Percentiles rank a stretch among this genome's conserved stretches.
phyloP scores from a whole-genome alignment of 495 filamentous ascomycete species.

The Acidiella bohemica region DNA sequence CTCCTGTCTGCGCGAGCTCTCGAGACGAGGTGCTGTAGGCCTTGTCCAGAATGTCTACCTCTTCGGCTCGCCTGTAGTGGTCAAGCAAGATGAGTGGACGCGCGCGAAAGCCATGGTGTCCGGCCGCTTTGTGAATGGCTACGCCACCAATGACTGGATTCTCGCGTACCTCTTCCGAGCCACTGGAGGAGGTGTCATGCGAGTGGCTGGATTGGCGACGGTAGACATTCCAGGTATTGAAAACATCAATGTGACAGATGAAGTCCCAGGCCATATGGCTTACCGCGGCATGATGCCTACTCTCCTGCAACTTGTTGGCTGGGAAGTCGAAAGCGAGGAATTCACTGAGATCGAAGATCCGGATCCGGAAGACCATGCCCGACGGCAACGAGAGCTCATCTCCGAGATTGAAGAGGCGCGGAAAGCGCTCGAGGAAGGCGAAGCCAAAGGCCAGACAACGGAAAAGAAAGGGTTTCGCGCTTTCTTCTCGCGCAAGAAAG shows the following conservation, averaged over 20 bases:
- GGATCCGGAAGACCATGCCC: slow-evolving; percentile 81
- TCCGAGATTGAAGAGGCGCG: slow-evolving; percentile 92
- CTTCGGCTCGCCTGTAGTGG: slow-evolving; percentile 84
- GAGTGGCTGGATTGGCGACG: slow-evolving; percentile 75
- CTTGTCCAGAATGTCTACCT: slow-evolving; percentile 91
- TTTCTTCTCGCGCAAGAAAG: slow-evolving; percentile 39
- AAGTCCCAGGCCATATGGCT: slow-evolving; percentile 90
- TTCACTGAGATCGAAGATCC: slow-evolving; percentile 97
- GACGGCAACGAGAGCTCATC: slow-evolving; percentile 84
- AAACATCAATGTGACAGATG: slow-evolving; percentile 74
- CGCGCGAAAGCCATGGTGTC: slow-evolving; percentile 67
- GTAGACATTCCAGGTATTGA: slow-evolving; percentile 75
- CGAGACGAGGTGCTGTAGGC: slow-evolving; percentile 73
- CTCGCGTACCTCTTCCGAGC: slow-evolving; percentile 90
- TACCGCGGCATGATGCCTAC: slow-evolving; percentile 86
- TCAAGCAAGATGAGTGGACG: slow-evolving; percentile 82
- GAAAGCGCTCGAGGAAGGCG: slow-evolving; percentile 63
- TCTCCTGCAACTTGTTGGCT: slow-evolving; percentile 72
- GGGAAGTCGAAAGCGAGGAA: slow-evolving; percentile 80
- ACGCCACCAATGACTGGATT: slow-evolving; percentile 94
- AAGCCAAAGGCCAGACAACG: too few species aligned
- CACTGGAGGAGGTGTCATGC: slow-evolving; percentile 82
- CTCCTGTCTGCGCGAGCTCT: slow-evolving; percentile 76
- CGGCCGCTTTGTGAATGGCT: slow-evolving; percentile 89
- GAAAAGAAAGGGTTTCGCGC: slow-evolving; percentile 50